phyloP scores from a whole-genome alignment of 208 protist species.

The Leishmania lainsoni region DNA sequence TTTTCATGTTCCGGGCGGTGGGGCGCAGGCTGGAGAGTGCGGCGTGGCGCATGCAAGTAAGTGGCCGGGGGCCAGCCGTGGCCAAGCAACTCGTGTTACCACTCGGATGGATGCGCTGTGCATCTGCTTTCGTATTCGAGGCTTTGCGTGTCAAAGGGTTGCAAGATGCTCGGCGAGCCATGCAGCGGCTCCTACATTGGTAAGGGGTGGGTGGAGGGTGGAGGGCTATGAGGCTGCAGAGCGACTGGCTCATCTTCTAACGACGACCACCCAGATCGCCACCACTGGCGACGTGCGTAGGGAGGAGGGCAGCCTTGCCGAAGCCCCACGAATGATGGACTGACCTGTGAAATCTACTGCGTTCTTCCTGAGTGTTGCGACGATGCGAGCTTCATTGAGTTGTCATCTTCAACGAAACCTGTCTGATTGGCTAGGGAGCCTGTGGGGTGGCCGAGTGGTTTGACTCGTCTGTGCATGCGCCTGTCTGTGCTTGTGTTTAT shows the following conservation, averaged over 20 bases:
- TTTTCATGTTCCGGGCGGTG: not conserved
- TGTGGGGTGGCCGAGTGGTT: not conserved
- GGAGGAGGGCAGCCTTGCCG: no score
- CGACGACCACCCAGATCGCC: not conserved
- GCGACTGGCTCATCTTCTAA: not conserved
- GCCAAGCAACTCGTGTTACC: constrained; percentile 83
- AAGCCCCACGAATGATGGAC: constrained; percentile 7
- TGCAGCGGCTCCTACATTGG: not conserved
- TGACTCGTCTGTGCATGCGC: not conserved
- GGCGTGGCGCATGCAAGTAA: not conserved
- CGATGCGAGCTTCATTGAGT: constrained; percentile 16
- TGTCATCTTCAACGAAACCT: constrained; percentile 18
- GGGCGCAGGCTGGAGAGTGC: not conserved
- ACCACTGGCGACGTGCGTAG: not conserved
- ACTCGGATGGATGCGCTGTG: constrained; percentile 28
- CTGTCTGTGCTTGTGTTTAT: not conserved
- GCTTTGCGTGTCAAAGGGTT: constrained; percentile 80
- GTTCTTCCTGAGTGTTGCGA: constrained; percentile 16
- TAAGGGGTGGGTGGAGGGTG: not conserved
- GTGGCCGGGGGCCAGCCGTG: not conserved
- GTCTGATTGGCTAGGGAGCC: not conserved
- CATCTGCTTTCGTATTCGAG: constrained; percentile 40
- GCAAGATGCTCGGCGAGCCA: constrained; percentile 41
- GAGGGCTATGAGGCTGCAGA: not conserved
- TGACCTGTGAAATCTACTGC: constrained; percentile 14